Base-by-base conservation (phyloP, 768 basidiomycete species). In the Flagelloscypha sp. region DNA sequence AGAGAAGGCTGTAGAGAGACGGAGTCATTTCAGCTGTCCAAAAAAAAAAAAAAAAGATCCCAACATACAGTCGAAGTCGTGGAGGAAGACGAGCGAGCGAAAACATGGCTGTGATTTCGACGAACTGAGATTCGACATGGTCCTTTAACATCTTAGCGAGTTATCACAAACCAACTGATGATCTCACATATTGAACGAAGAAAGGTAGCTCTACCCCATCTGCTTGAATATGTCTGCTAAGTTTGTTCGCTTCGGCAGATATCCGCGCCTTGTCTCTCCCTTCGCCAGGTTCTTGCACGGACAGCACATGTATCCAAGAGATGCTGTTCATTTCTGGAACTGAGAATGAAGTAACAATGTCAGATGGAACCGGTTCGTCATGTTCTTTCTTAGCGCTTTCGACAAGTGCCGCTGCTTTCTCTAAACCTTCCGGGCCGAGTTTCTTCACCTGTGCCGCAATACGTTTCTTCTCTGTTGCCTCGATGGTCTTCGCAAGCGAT, bases 301-400 rank as follows among this genome's bases (percentile, higher is more conserved):
- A 72, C 38, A 70, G 61, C 4, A 80, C 76, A 3, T 84, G 79
- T 38, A 98, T 90, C 89, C 93, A 98, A 6, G 83, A 77, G 46
- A 99, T 93, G 40, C 74, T 83, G 53, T 82, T 81, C 24, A 94
- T 87, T 47, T 85, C 76, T 0, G 93, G 94, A 19, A 97, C 77
- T 12, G 82, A 82, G 69, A 98, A 98, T 10, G 72, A 65, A 2
- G 77, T 82, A 22, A 99, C 58, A 40, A 97, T 68, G 16, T 86
- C 78, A 11, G 65, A 61, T 2, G 95, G 94, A 27, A 97, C 89
- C 10, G 81, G 76, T 41, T 59, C 61, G 38, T 85, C 85, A 52
- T 98, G 85, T 51, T 92, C 86, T 15, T 72, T 70, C 59, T 97
- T 94, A 4, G 95, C 89, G 22, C 65, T 72, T 47, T 88, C 79